A percentile compares a stretch with the other conserved stretches of the same genome.
phyloP scores from a whole-genome alignment of 805 yeast genomes.

The Isabelozyma rhagii region DNA sequence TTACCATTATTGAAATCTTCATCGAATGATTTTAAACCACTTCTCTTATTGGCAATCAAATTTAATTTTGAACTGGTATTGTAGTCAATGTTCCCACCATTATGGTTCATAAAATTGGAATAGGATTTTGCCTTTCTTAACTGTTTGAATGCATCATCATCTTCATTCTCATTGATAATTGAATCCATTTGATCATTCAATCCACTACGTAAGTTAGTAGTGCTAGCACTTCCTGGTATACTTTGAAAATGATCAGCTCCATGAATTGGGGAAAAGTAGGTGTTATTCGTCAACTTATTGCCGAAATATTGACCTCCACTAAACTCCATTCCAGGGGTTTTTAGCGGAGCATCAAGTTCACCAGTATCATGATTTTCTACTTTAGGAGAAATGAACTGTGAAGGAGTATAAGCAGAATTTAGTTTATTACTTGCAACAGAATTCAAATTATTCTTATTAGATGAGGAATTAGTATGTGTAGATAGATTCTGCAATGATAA shows the following conservation, averaged over 20 bases:
- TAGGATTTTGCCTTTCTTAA: slow-evolving; percentile 35
- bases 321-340: slow-evolving; percentile 10
- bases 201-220: slow-evolving; percentile 3
- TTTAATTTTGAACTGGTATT: slow-evolving; percentile 1
- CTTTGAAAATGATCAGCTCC: slow-evolving; percentile 1
- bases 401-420: slow-evolving; percentile 31
- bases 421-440: slow-evolving; percentile 3
- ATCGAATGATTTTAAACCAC: background rate
- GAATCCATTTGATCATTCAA: slow-evolving; percentile 28
- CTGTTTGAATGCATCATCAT: slow-evolving; percentile 42
- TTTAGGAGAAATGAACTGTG: slow-evolving; percentile 21
- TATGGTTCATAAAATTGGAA: slow-evolving; percentile 7
- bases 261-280: slow-evolving; percentile 12
- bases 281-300: slow-evolving; percentile 1
- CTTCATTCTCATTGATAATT: slow-evolving; percentile 35
- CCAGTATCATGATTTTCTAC: slow-evolving; percentile 14
- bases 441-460: background rate
- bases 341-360: slow-evolving; percentile 22
- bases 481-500: slow-evolving; percentile 5
- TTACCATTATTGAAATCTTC: background rate
- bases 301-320: background rate
- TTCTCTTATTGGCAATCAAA: background rate
- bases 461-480: background rate
- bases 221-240: slow-evolving; percentile 1
- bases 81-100: background rate